phyloP scores from a whole-genome alignment of 768 basidiomycete genomes.

The Boletus subcaerulescens region DNA sequence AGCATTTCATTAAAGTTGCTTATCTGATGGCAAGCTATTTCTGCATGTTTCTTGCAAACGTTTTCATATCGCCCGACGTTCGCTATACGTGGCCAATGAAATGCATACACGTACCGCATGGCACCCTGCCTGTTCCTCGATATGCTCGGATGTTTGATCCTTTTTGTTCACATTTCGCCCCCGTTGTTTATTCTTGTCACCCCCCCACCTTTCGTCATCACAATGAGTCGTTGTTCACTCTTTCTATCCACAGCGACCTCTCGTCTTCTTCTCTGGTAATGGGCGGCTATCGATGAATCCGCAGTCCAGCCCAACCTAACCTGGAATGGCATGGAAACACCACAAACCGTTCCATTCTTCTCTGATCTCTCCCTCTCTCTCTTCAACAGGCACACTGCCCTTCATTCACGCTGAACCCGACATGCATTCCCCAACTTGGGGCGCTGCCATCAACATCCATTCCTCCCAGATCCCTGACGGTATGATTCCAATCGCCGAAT shows the following conservation, averaged over 20 bases:
- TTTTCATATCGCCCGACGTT: constrained; percentile 26
- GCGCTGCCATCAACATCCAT: constrained; percentile 7
- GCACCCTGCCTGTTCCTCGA: constrained; percentile 10
- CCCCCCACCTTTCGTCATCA: constrained; percentile 1
- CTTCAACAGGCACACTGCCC: constrained; percentile 1
- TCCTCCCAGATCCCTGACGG: not conserved
- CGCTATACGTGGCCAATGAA: constrained; percentile 10
- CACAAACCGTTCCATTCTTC: constrained; percentile 14
- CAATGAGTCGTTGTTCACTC: not conserved
- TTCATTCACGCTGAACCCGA: not conserved
- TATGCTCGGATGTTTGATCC: constrained; percentile 14
- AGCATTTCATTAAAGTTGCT: constrained; percentile 19
- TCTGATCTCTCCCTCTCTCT: not conserved
- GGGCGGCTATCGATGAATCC: constrained; percentile 12
- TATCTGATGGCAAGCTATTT: constrained; percentile 24
- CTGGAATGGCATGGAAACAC: constrained; percentile 21
- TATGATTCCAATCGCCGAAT: constrained; percentile 5
- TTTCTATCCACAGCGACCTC: constrained; percentile 9
- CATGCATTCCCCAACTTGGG: constrained; percentile 2
- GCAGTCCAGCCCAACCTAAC: constrained; percentile 7
- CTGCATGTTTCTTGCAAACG: constrained; percentile 17
- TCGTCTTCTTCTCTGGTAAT: constrained; percentile 8
- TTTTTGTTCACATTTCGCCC: constrained; percentile 1
- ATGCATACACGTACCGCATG: constrained; percentile 12
- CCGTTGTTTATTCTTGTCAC: not conserved